A percentile compares a stretch with the other conserved stretches of the same genome.
These are phyloP conservation scores for Lactarius akahatsu DNA, from an alignment of 768 basidiomycete species.

Conservation along the genomic window DNA sequence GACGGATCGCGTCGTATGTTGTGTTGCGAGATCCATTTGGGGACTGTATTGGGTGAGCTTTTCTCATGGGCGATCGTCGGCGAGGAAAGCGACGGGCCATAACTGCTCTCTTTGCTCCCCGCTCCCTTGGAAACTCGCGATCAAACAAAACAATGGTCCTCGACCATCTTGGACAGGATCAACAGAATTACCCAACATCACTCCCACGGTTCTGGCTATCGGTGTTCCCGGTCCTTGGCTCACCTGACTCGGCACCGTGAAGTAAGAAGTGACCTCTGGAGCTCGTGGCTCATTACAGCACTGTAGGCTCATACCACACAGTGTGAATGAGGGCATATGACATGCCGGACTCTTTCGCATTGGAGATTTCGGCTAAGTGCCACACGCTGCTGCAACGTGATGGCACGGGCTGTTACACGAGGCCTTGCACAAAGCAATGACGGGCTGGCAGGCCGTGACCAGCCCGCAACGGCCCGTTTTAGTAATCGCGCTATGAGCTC, in stretches of 20 bases:
- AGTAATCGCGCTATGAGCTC: not conserved
- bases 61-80: constrained; percentile 9
- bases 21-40: constrained; percentile 8
- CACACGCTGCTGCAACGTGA: not conserved
- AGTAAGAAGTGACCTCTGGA: not conserved
- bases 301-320: too few relatives aligned
- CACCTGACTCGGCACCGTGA: too few relatives aligned
- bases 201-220: not conserved
- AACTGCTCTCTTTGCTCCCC: constrained; percentile 9
- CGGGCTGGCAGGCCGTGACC: not conserved
- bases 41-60: constrained; percentile 7
- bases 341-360: not conserved
- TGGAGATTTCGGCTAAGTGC: not conserved
- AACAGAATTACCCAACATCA: not conserved
- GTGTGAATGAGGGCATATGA: not conserved
- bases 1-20: not conserved
- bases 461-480: not conserved
- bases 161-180: not conserved
- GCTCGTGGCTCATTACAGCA: not conserved
- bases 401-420: not conserved
- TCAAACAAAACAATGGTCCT: constrained; percentile 3
- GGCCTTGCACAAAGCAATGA: not conserved
- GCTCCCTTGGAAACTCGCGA: constrained; percentile 18
- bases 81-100: not conserved
- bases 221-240: constrained; percentile 14